These are phyloP conservation scores for Podospora appendiculata DNA, from an alignment of 495 filamentous ascomycete species.

Conservation along the genomic window DNA sequence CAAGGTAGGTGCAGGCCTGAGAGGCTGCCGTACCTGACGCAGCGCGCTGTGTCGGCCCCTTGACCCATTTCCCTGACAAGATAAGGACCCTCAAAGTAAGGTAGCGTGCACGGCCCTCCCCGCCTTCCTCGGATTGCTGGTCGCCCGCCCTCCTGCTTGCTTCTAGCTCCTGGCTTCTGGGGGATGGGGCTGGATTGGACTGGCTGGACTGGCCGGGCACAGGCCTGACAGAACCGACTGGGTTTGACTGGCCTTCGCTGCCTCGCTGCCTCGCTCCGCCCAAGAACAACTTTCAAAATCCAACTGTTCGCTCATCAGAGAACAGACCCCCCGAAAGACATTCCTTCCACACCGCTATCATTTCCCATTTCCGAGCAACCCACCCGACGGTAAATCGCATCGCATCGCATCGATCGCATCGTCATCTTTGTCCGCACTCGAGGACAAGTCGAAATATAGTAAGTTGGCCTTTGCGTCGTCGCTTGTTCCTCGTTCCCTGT, in stretches of 20 bases:
- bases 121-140: neutral
- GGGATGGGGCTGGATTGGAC: no score
- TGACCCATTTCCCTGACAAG: neutral
- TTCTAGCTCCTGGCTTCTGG: no score
- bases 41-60: neutral
- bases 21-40: neutral
- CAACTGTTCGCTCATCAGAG: slow-evolving; percentile 5
- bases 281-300: slow-evolving; percentile 36
- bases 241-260: no score
- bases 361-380: slow-evolving; percentile 10
- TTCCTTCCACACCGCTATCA: slow-evolving; percentile 30
- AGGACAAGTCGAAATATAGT: slow-evolving; percentile 18
- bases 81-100: slow-evolving; percentile 17
- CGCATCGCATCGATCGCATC: slow-evolving; percentile 20
- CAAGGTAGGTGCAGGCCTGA: slow-evolving; percentile 5
- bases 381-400: slow-evolving; percentile 17
- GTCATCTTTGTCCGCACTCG: slow-evolving; percentile 18
- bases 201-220: no score
- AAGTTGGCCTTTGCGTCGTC: slow-evolving; percentile 10
- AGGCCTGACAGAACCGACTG: no score
- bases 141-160: neutral
- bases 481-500: neutral
- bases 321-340: slow-evolving; percentile 17
- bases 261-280: slow-evolving; percentile 16
- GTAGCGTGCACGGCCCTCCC: slow-evolving; percentile 16